Percentiles rank a stretch among this genome's conserved stretches.
phyloP scores from a whole-genome alignment of 208 protist species.

The Lotmaria passim region DNA sequence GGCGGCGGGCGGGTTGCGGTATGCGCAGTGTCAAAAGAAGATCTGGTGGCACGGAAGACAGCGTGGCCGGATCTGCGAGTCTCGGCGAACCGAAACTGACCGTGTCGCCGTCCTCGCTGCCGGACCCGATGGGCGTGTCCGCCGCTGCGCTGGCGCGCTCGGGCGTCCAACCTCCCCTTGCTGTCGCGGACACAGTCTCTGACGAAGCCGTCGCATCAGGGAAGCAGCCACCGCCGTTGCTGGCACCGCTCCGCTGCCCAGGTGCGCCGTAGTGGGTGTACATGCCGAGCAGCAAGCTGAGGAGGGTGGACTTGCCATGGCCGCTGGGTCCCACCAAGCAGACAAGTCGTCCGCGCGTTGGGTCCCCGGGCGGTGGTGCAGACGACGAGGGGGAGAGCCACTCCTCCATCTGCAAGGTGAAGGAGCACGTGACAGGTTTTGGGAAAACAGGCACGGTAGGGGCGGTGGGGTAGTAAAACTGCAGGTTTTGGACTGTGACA shows the following conservation, averaged over 20 bases:
- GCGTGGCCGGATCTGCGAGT: constrained; percentile 2
- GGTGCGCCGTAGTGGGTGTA: constrained; percentile 49
- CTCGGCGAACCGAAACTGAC: constrained; percentile 15
- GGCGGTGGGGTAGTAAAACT: constrained; percentile 71
- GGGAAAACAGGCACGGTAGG: constrained; percentile 68
- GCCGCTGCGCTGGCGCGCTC: neutral
- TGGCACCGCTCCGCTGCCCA: neutral
- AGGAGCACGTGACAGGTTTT: constrained; percentile 24
- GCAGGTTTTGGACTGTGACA: constrained; percentile 34
- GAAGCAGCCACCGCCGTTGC: too few relatives aligned
- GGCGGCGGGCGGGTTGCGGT: neutral
- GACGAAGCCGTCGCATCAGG: too few relatives aligned
- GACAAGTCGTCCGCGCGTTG: constrained; percentile 51
- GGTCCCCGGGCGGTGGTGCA: constrained; percentile 1
- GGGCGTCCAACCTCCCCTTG: neutral
- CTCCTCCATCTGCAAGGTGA: constrained; percentile 20
- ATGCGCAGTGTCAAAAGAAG: constrained; percentile 30
- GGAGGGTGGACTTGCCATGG: constrained; percentile 78
- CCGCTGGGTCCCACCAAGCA: constrained; percentile 67
- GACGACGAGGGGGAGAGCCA: constrained; percentile 3
- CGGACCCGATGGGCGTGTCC: neutral
- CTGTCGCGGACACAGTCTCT: neutral
- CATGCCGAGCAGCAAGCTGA: constrained; percentile 70
- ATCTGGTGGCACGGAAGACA: neutral
- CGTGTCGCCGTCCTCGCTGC: neutral